Conservation (phyloP, 768 basidiomycete species). For the Leucogyrophana mollusca region DNA sequence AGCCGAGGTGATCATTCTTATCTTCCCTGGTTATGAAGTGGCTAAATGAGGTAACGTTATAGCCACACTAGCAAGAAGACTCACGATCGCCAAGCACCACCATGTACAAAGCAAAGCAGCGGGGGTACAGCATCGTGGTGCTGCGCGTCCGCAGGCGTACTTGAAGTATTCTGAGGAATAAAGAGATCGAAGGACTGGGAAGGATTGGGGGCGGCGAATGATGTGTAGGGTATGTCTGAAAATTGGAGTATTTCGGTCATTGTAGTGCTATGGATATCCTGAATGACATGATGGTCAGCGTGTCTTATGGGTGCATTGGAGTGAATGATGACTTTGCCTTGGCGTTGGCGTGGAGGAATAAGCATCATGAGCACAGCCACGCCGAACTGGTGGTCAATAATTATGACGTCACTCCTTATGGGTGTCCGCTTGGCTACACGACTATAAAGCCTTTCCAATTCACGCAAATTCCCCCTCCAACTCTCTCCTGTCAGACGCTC, state of each 20-base stretch:
- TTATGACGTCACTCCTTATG: slow-evolving; percentile 27
- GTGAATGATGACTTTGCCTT: neutral
- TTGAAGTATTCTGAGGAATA: slow-evolving; percentile 24
- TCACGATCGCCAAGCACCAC: slow-evolving; percentile 82
- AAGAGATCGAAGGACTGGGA: slow-evolving; percentile 58
- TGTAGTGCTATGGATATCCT: neutral
- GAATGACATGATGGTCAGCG: too few relatives aligned
- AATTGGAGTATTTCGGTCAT: slow-evolving; percentile 13
- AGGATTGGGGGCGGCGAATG: slow-evolving; percentile 20
- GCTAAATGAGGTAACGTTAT: slow-evolving; percentile 2
- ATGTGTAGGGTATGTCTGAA: slow-evolving; percentile 36
- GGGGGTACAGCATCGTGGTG: slow-evolving; percentile 19
- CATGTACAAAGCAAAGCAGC: slow-evolving; percentile 76
- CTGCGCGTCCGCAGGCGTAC: neutral
- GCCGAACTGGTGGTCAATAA: too few relatives aligned
- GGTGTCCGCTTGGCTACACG: neutral
- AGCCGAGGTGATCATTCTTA: slow-evolving; percentile 54
- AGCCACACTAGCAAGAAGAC: slow-evolving; percentile 19
- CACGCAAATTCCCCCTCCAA: slow-evolving; percentile 11
- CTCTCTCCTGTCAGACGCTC: slow-evolving; percentile 1
- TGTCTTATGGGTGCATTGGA: too few relatives aligned
- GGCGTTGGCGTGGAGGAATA: neutral
- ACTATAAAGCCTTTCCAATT: neutral
- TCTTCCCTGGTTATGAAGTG: slow-evolving; percentile 54
- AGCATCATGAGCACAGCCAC: slow-evolving; percentile 12